Conservation (phyloP, 1,284 basidiomycete genomes). For the Rhodotorula sp. region DNA sequence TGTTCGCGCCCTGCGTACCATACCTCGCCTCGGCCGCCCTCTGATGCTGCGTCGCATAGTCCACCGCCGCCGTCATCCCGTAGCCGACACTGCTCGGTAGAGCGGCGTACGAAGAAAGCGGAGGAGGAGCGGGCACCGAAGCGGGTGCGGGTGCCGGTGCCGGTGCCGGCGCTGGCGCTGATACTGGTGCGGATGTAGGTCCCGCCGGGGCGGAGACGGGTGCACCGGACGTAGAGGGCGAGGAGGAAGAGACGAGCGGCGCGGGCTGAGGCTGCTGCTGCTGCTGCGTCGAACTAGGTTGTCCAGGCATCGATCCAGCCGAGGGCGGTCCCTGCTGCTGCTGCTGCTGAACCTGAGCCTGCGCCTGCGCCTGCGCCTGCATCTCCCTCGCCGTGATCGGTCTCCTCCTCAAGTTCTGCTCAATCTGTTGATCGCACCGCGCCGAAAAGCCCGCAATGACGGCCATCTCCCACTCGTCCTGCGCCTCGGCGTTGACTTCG, state of each 20-base stretch:
- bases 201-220: no score
- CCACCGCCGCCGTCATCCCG: no score
- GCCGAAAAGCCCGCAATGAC: slow-evolving; percentile 35
- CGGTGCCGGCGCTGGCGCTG: no score
- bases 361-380: slow-evolving; percentile 16
- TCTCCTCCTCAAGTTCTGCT: slow-evolving; percentile 11
- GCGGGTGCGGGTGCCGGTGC: no score
- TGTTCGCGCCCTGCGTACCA: neutral
- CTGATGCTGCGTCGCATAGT: neutral
- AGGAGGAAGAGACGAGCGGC: neutral
- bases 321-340: neutral
- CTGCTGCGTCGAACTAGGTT: neutral
- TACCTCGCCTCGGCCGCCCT: neutral
- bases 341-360: neutral
- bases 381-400: slow-evolving; percentile 28
- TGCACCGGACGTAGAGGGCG: no score
- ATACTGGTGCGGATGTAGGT: no score
- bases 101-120: no score
- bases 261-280: no score
- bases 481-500: slow-evolving; percentile 24
- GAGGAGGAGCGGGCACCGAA: no score
- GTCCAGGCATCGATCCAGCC: no score
- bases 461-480: slow-evolving; percentile 33
- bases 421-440: slow-evolving; percentile 33
- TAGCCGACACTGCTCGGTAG: no score